phyloP scores from a whole-genome alignment of 805 yeast species.

The Candida verbasci region DNA sequence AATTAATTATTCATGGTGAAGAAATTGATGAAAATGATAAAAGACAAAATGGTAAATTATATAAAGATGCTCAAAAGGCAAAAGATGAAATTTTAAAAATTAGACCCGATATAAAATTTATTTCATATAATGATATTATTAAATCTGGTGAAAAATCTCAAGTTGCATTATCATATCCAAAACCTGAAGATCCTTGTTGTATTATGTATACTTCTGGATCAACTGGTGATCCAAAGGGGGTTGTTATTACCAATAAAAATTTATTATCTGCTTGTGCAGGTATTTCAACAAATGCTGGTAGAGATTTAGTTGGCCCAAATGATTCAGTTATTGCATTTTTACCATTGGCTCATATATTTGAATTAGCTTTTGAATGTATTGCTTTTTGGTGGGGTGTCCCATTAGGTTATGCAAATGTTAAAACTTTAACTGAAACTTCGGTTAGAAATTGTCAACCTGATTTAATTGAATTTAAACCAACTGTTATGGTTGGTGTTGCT shows the following conservation, averaged over 20 bases:
- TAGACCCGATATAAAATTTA: slow-evolving; percentile 74
- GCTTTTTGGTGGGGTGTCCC: slow-evolving; percentile 85
- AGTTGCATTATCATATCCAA: slow-evolving; percentile 41
- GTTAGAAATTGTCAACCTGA: slow-evolving; percentile 86
- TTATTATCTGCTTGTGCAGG: slow-evolving; percentile 87
- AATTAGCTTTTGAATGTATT: slow-evolving; percentile 78
- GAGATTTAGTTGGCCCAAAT: slow-evolving; percentile 41
- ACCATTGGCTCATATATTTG: slow-evolving; percentile 96
- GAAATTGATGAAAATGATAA: slow-evolving; percentile 56
- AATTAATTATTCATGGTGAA: slow-evolving; percentile 69
- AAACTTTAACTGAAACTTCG: slow-evolving; percentile 80
- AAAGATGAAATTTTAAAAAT: slow-evolving; percentile 52
- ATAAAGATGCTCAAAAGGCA: slow-evolving; percentile 53
- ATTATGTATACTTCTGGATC: slow-evolving; percentile 89
- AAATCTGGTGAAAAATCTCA: slow-evolving; percentile 55
- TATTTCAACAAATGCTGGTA: slow-evolving; percentile 57
- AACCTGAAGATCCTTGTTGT: slow-evolving; percentile 59
- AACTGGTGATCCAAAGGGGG: slow-evolving; percentile 85
- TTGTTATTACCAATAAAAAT: slow-evolving; percentile 59
- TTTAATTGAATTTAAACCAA: slow-evolving; percentile 80
- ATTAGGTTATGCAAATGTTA: slow-evolving; percentile 88
- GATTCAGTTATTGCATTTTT: slow-evolving; percentile 85
- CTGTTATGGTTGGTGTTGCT: slow-evolving; percentile 96
- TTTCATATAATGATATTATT: slow-evolving; percentile 61
- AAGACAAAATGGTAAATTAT: slow-evolving; percentile 58